A percentile compares a stretch with the other conserved stretches of the same genome.
Conservation (phyloP, 805 yeast genomes). For the Danielozyma ontarioensis region DNA sequence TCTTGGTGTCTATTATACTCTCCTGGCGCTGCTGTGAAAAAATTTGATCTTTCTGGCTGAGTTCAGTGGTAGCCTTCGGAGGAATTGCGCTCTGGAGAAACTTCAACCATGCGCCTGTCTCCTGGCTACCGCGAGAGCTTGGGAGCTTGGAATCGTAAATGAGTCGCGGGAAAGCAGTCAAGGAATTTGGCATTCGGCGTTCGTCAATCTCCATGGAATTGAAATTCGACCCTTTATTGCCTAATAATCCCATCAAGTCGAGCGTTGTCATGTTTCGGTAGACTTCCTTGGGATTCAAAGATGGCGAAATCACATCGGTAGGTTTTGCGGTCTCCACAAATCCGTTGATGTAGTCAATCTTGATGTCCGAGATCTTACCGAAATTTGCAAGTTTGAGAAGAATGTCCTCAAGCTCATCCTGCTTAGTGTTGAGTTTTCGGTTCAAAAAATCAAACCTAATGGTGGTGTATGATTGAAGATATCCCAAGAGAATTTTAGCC, state of each 20-base stretch:
- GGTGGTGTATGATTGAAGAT: slow-evolving; percentile 24
- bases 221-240: slow-evolving; percentile 1
- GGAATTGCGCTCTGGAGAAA: slow-evolving; percentile 25
- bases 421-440: slow-evolving; percentile 12
- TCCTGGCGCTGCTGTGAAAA: slow-evolving; percentile 28
- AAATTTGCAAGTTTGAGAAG: slow-evolving; percentile 22
- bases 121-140: slow-evolving; percentile 2
- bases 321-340: slow-evolving; percentile 9
- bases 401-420: slow-evolving; percentile 21
- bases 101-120: slow-evolving; percentile 13
- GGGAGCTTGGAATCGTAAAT: slow-evolving; percentile 5
- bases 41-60: slow-evolving; percentile 34
- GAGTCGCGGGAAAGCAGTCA: slow-evolving; percentile 1
- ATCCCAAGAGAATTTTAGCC: slow-evolving; percentile 24
- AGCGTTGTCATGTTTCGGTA: slow-evolving; percentile 14
- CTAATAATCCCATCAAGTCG: not conserved
- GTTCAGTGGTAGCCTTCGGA: slow-evolving; percentile 14
- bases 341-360: slow-evolving; percentile 24
- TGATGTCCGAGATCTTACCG: slow-evolving; percentile 24
- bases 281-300: slow-evolving; percentile 16
- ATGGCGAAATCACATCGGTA: slow-evolving; percentile 9
- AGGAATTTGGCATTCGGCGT: not conserved
- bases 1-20: no score
- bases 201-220: slow-evolving; percentile 4
- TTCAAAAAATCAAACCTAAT: slow-evolving; percentile 23